Conservation (phyloP, 148 eudicot species). For the Heliosperma pusillum region DNA sequence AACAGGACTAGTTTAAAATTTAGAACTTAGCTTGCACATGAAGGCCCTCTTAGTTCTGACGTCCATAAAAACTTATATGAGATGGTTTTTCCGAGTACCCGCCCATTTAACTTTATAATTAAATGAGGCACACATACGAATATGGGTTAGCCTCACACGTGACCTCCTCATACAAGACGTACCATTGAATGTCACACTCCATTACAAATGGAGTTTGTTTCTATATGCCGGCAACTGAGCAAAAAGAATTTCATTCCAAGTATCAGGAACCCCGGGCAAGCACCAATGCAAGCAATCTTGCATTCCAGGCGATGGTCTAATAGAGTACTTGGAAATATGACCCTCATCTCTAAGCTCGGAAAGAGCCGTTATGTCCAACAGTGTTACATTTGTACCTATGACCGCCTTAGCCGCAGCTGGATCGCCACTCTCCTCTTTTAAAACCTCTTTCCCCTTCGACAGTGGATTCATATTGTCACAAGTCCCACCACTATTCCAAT, state of each 20-base stretch:
- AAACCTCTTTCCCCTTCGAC: slow-evolving; percentile 48
- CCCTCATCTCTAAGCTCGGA: slow-evolving; percentile 78
- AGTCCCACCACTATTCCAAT: slow-evolving; percentile 82
- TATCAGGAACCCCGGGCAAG: slow-evolving; percentile 75
- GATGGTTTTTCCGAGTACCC: too few species aligned
- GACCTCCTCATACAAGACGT: not conserved
- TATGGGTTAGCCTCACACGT: not conserved
- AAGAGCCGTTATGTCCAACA: slow-evolving; percentile 60
- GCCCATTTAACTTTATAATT: too few species aligned
- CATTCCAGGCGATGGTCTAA: slow-evolving; percentile 45
- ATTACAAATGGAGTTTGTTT: slow-evolving; percentile 2
- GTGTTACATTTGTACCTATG: slow-evolving; percentile 49
- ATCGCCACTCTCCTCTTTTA: slow-evolving; percentile 46
- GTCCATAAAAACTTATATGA: not conserved
- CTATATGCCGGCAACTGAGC: slow-evolving; percentile 36
- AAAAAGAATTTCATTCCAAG: slow-evolving; percentile 72
- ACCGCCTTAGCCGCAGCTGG: slow-evolving; percentile 44
- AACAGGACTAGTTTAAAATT: not conserved
- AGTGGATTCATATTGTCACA: slow-evolving; percentile 65
- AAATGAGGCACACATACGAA: not conserved
- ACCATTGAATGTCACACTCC: not conserved
- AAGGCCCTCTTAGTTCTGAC: not conserved
- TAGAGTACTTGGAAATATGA: slow-evolving; percentile 59
- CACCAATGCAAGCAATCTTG: slow-evolving; percentile 89
- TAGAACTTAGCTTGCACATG: not conserved